phyloP scores from a whole-genome alignment of 139 green algal genomes.

The Eudorina sp. region DNA sequence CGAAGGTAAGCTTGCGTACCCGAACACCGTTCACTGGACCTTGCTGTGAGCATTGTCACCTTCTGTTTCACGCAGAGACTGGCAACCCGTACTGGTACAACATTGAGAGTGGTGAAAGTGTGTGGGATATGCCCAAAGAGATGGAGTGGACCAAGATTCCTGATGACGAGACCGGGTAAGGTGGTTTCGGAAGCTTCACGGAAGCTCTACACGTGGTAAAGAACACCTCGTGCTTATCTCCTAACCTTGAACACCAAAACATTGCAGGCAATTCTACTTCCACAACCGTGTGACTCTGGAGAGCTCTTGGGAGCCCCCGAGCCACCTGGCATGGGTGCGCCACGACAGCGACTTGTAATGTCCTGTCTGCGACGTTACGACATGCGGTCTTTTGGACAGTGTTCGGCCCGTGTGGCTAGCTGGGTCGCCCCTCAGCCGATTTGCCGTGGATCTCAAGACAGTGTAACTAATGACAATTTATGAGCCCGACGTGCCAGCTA shows the following conservation, averaged over 20 bases:
- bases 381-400: neutral
- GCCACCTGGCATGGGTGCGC: slow-evolving; percentile 37
- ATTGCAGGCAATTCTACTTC: slow-evolving; percentile 29
- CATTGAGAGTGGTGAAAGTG: slow-evolving; percentile 47
- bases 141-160: slow-evolving; percentile 50
- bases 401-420: too few relatives aligned
- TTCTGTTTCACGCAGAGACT: neutral
- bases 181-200: neutral
- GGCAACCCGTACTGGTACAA: slow-evolving; percentile 52
- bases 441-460: too few relatives aligned
- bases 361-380: too few relatives aligned
- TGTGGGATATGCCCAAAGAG: slow-evolving; percentile 52
- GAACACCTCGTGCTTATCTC: neutral
- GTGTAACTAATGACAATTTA: too few relatives aligned
- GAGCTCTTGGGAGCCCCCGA: slow-evolving; percentile 35
- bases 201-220: neutral
- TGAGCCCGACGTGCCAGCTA: too few relatives aligned
- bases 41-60: neutral
- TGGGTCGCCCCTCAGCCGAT: too few relatives aligned
- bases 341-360: slow-evolving; percentile 47
- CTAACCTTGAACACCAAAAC: too few relatives aligned
- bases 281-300: slow-evolving; percentile 37
- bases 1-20: slow-evolving; percentile 2
- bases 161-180: slow-evolving; percentile 32
- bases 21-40: neutral